These are phyloP conservation scores for Trichosanthes truncata DNA, from an alignment of 306 rosid species.

Conservation along the genomic window DNA sequence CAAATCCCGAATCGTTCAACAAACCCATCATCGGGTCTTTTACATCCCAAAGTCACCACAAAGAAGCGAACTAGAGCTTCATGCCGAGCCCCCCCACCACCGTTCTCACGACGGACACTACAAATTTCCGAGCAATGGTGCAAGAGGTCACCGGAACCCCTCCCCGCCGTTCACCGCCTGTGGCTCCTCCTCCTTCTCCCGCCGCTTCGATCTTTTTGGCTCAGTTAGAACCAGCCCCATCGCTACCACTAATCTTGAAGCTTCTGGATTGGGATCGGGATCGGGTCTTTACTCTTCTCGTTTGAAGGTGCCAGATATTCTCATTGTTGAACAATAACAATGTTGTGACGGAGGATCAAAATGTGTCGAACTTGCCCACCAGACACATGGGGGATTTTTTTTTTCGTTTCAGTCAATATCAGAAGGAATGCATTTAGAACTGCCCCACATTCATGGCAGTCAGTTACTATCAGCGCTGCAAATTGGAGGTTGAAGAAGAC, in stretches of 20 bases:
- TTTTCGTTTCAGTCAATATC: neutral
- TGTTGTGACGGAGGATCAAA: slow-evolving; percentile 16
- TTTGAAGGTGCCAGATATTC: slow-evolving; percentile 32
- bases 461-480: neutral
- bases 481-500: too few relatives aligned
- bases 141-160: slow-evolving; percentile 89
- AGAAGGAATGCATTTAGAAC: neutral
- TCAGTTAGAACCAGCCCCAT: too few relatives aligned
- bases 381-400: too few relatives aligned
- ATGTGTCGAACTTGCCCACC: neutral
- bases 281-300: too few relatives aligned
- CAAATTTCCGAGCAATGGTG: slow-evolving; percentile 91
- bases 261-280: too few relatives aligned
- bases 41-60: slow-evolving; percentile 25
- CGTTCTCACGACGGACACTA: slow-evolving; percentile 74
- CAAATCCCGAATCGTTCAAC: neutral
- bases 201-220: slow-evolving; percentile 62
- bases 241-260: too few relatives aligned
- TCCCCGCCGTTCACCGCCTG: slow-evolving; percentile 64
- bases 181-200: slow-evolving; percentile 29
- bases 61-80: slow-evolving; percentile 86
- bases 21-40: neutral
- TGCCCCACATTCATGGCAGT: neutral
- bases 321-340: slow-evolving; percentile 18
- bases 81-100: slow-evolving; percentile 79